phyloP scores from a whole-genome alignment of 2,329 filamentous ascomycete species.

The Capronia coronata region DNA sequence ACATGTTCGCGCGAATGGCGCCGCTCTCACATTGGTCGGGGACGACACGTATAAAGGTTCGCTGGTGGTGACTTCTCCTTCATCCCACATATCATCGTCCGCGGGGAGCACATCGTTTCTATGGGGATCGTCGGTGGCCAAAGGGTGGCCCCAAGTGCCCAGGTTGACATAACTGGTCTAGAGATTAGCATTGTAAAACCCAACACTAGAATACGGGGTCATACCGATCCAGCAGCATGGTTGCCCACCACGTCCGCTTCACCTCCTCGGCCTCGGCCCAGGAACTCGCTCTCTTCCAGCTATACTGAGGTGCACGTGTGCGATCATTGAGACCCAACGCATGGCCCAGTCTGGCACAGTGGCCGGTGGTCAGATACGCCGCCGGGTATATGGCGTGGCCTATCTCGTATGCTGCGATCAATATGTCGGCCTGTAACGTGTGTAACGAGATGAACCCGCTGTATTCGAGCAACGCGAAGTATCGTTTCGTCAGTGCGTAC shows the following conservation, averaged over 20 bases:
- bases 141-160: slow-evolving; percentile 24
- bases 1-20: slow-evolving; percentile 33
- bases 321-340: slow-evolving; percentile 26
- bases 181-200: background rate
- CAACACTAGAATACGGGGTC: background rate
- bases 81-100: slow-evolving; percentile 28
- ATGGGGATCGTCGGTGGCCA: slow-evolving; percentile 28
- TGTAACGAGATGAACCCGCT: slow-evolving; percentile 29
- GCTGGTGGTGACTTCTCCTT: slow-evolving; percentile 24
- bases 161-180: slow-evolving; percentile 29
- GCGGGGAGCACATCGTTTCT: slow-evolving; percentile 27
- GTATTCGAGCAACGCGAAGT: slow-evolving; percentile 28
- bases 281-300: slow-evolving; percentile 15
- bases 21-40: slow-evolving; percentile 27
- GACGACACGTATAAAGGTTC: slow-evolving; percentile 29
- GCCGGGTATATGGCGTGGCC: slow-evolving; percentile 36
- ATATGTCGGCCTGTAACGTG: slow-evolving; percentile 31
- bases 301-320: slow-evolving; percentile 22
- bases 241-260: slow-evolving; percentile 29
- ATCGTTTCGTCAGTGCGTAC: slow-evolving; percentile 31
- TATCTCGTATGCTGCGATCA: slow-evolving; percentile 34
- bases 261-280: slow-evolving; percentile 30
- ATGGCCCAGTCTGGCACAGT: slow-evolving; percentile 27
- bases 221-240: slow-evolving; percentile 29
- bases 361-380: slow-evolving; percentile 31